Base-by-base conservation (phyloP, 2,329 filamentous ascomycete genomes). In the Penicillium digitatum region DNA sequence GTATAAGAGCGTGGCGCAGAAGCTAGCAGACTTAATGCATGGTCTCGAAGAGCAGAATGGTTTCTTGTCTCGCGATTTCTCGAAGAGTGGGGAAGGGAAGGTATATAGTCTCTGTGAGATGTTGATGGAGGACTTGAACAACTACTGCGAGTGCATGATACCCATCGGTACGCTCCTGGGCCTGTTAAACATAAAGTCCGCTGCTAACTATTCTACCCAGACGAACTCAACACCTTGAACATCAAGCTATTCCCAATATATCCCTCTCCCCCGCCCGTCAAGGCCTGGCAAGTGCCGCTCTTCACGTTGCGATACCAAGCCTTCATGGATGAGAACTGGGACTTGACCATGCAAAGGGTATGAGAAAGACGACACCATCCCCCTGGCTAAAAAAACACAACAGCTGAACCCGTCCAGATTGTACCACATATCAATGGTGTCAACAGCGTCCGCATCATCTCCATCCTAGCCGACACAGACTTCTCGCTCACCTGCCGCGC, bases 111-210 rank as follows among this genome's bases (percentile, higher is more conserved):
- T 87, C 3, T 95, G 96, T 67, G 89, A 93, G 77, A 90, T 88
- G 62, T 76, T 99, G 62, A 81, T 97, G 63, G 91, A 96, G 74
- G 92, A 99, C 70, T 71, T 99, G 63, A 96, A 97, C 69, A 95
- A 95, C 66, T 99, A 96, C 69, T 92, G 90, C 69, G 94, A 99
- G 77, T 96, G 92, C 80, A 96, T 96, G 92, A 96, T 96, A 67
- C 92, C 92, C 0, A 93, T 96, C 60, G 89, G 89, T 92, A 76
- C 60, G 83, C 78, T 54, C 9, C 22, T 48, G 29, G 11, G 51
- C 20, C 29, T n/a, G 29, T 46, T 11, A 14, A 35, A 45, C 27
- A 12, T 20, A 4, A 4, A n/a, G 12, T 24, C 38, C 35, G 32
- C 38, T 18, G 22, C 64, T 61, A 35, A 66, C 49, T 24, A 22